Evolutionary conservation across 148 eudicot genomes (phyloP).

Genomic region (Amaranthus hypochondriacus): DNA sequence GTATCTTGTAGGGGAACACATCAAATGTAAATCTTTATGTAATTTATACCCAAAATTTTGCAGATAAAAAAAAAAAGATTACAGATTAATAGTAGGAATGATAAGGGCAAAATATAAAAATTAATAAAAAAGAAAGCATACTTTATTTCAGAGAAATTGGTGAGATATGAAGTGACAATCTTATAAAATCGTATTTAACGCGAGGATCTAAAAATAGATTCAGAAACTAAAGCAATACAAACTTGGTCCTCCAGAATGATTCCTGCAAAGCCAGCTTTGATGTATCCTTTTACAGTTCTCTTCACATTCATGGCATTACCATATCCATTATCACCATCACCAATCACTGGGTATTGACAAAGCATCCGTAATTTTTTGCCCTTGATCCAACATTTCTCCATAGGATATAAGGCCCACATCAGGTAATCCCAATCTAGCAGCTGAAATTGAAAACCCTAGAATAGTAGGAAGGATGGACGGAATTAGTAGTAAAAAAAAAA

Average conservation of each 20-base stretch:
- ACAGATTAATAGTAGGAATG: not conserved
- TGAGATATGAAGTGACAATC: not conserved
- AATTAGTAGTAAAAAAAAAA: slow-evolving; percentile 2
- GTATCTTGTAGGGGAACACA: not conserved
- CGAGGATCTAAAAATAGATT: not conserved
- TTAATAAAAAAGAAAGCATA: not conserved
- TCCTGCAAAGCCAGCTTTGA: slow-evolving; percentile 92
- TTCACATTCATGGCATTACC: slow-evolving; percentile 96
- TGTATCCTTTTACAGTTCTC: slow-evolving; percentile 90
- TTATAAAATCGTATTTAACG: not conserved
- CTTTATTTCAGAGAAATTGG: not conserved
- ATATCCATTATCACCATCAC: slow-evolving; percentile 95
- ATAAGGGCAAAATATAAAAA: not conserved
- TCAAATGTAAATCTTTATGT: not conserved
- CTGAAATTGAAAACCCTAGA: slow-evolving; percentile 86
- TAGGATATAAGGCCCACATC: slow-evolving; percentile 85
- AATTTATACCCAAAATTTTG: not conserved
- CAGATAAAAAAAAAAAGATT: too few species aligned
- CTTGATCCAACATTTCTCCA: slow-evolving; percentile 97
- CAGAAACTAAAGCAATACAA: slow-evolving; percentile 14
- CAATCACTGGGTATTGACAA: slow-evolving; percentile 91
- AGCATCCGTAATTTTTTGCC: slow-evolving; percentile 71
- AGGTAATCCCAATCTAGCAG: slow-evolving; percentile 87
- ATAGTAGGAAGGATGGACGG: slow-evolving; percentile 11
- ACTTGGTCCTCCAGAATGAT: slow-evolving; percentile 99